Base-by-base conservation (phyloP, 2,329 filamentous ascomycete species). In the Pyrenophora seminiperda region DNA sequence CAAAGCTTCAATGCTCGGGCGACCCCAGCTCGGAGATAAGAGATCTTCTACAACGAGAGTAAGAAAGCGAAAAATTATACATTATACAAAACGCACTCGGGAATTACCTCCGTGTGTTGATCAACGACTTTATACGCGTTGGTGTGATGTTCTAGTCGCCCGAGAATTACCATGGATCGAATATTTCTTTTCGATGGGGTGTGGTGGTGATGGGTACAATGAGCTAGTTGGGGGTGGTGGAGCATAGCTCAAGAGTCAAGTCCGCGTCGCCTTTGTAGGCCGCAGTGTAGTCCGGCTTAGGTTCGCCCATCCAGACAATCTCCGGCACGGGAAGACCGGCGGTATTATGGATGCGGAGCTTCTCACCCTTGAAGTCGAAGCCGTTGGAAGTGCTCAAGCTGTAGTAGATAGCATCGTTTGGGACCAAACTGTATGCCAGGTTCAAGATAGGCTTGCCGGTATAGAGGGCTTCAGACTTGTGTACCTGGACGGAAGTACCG, bases 401-500 rank as follows among this genome's bases (percentile, higher is more conserved):
- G 40, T 70, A 68, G 42, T 67, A 70, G 4, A 63, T 41, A 30
- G 42, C 55, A 13, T 41, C 30, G 7, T 41, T 41, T 22, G 50
- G 41, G 7, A 41, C 50, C 45, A 58, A 62, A 10, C 58, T 62
- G 53, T 70, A 70, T 7, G 41, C 53, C 27, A 67, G 50, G 19
- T 52, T 53, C 33, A 70, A 56, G 5, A 61, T 55, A 4, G 65
- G 61, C 20, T 50, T 36, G 36, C 27, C 34, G 3, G 39, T 46
- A 45, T 54, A 59, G 30, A 66, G 49, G 10, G 40, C 30, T 7
- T 48, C 46, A 3, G 38, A 34, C 3, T 36, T 47, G 17, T 58
- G 59, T 36, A 70, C 42, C 41, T 68, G 63, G 49, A 70, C 56
- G 19, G 62, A 59, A n/a, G 61, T 63, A 19, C 51, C 51, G 2